Evolutionary conservation across 768 basidiomycete species (phyloP).

Genomic region (Butyriboletus loyo): DNA sequence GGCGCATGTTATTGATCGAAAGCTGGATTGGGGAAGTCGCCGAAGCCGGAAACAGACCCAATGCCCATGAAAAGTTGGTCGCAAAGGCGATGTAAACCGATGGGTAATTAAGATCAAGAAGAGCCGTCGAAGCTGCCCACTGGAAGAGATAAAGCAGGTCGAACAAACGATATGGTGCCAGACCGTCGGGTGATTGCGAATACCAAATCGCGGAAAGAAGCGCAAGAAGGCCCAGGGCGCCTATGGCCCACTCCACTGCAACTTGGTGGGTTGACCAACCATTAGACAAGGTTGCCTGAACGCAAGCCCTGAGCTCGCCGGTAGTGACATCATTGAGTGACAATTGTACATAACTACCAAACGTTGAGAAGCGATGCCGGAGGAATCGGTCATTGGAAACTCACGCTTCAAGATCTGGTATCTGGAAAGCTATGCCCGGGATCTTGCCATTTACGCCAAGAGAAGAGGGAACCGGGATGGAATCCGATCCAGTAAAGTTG

Average conservation of each 20-base stretch:
- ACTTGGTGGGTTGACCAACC: conserved; percentile 78
- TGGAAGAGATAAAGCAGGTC: conserved; percentile 85
- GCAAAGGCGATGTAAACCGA: conserved; percentile 76
- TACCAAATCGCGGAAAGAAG: conserved; percentile 52
- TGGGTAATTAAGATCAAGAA: conserved; percentile 87
- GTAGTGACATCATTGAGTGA: conserved; percentile 67
- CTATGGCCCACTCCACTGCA: conserved; percentile 77
- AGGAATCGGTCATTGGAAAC: not conserved
- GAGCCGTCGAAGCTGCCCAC: conserved; percentile 71
- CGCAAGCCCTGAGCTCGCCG: conserved; percentile 76
- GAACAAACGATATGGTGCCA: conserved; percentile 74
- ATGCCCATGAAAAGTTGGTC: conserved; percentile 85
- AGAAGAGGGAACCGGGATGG: conserved; percentile 59
- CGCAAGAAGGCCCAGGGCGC: conserved; percentile 60
- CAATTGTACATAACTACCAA: conserved; percentile 61
- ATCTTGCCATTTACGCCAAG: conserved; percentile 54
- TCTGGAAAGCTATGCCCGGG: conserved; percentile 78
- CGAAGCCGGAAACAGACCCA: conserved; percentile 66
- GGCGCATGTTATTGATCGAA: conserved; percentile 80
- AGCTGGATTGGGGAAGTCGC: conserved; percentile 59
- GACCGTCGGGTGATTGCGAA: conserved; percentile 51
- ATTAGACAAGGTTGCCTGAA: conserved; percentile 90
- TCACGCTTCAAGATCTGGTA: conserved; percentile 86
- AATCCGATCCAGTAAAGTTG: conserved; percentile 83
- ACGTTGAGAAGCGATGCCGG: conserved; percentile 2